Evolutionary conservation across 805 yeast species (phyloP), one percentile per base, ranked within the genome.

Genomic region (Barnettozyma pratensis): DNA sequence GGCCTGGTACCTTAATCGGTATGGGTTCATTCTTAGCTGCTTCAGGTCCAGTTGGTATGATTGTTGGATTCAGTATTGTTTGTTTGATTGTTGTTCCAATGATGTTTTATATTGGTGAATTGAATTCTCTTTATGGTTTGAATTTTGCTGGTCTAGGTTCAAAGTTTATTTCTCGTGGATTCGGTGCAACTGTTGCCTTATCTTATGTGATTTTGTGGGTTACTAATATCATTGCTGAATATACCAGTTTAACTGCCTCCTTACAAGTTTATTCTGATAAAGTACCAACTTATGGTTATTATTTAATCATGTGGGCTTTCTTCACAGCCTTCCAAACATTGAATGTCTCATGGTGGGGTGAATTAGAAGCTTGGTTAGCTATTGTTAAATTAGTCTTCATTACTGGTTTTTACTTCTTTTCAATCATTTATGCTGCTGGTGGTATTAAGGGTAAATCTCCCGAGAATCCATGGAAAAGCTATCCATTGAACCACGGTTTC

Each of bases 1-100:
- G 85, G 0, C 84, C 84, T 1, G 85, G 84, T 52, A 74, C 73
- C 29, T 66, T 78, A 44, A 72, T 80, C 28, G 79, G 81, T 37
- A 70, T 81, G 46, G 80, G 81, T 6, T 58, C 67, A n/a, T 79
- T 81, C 34, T 63, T 79, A 12, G 57, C 65, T 7, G 61, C 70
- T 36, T 77, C 78, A 41, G 80, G 81, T 4, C 83, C 84, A 0
- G 81, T 74, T 34, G 77, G 80, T 52, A 62, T 79, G 57, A 39
- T 77, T 25, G 66, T 72, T 26, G 80, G 83, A 1, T 79, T 77
- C 58, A 72, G 74, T 3, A 61, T 79, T 38, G 76, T 78, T 41
- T 83, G 82, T 26, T 49, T 79, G 25, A 60, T 78, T 34, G 83
- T 81, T 0, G 66, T 79, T 19, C 63, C 76, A 7, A 76, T 79